A percentile compares a stretch with the other conserved stretches of the same genome.
phyloP scores from a whole-genome alignment of 2,329 filamentous ascomycete genomes.

The Fusarium sp. region DNA sequence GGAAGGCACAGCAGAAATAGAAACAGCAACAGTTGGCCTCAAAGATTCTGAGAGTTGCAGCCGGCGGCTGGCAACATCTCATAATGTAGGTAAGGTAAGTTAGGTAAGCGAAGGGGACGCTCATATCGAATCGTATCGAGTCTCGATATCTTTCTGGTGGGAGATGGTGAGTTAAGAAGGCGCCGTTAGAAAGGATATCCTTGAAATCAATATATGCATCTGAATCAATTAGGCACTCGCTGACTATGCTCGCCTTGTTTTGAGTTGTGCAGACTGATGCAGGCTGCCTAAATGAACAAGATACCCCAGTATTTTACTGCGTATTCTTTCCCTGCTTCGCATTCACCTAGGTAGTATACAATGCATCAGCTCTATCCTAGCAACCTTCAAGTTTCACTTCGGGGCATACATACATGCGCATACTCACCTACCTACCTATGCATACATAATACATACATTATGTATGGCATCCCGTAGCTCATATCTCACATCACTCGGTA shows the following conservation, averaged over 20 bases:
- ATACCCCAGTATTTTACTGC: conserved; percentile 4
- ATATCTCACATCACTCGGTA: conserved; percentile 20
- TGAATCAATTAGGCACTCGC: conserved; percentile 25
- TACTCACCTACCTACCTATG: neutral
- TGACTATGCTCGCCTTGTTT: conserved; percentile 15
- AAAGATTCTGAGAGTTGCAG: conserved; percentile 22
- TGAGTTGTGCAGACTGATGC: conserved; percentile 23
- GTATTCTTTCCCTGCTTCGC: neutral
- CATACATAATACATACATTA: conserved; percentile 2
- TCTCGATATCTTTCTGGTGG: conserved; percentile 25
- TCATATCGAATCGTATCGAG: conserved; percentile 23
- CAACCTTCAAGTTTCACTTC: conserved; percentile 12
- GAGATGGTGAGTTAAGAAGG: conserved; percentile 42
- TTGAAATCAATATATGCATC: conserved; percentile 31
- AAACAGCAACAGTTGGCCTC: conserved; percentile 33
- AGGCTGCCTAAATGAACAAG: conserved; percentile 30
- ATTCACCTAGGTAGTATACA: neutral
- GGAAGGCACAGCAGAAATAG: conserved; percentile 16
- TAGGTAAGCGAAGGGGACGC: conserved; percentile 19
- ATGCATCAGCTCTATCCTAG: neutral
- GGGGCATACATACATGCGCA: neutral
- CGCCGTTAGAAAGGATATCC: conserved; percentile 26
- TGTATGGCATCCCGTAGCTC: conserved; percentile 17
- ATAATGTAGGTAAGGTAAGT: conserved; percentile 11
- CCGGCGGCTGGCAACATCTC: conserved; percentile 29